phyloP scores from a whole-genome alignment of 2,329 filamentous ascomycete genomes.

The Ophidiomyces ophidiicola region DNA sequence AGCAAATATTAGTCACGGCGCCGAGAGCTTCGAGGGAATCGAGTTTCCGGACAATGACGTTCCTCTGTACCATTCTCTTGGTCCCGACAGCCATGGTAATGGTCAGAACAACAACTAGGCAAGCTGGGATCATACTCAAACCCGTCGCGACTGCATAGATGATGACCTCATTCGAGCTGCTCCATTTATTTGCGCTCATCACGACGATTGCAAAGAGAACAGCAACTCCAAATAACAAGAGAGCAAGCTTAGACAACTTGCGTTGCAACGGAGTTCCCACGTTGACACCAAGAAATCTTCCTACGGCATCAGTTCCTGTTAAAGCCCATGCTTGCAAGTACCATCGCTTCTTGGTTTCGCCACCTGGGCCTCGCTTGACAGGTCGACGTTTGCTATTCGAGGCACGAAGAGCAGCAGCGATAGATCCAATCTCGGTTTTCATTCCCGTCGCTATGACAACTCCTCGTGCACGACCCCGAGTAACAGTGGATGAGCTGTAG shows the following conservation, averaged over 20 bases:
- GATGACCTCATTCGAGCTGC: constrained; percentile 46
- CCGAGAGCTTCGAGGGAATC: constrained; percentile 49
- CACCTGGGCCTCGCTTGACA: constrained; percentile 41
- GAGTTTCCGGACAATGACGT: constrained; percentile 48
- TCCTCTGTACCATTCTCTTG: constrained; percentile 44
- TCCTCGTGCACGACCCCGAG: constrained; percentile 48
- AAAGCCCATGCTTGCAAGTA: constrained; percentile 41
- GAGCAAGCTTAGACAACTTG: constrained; percentile 55
- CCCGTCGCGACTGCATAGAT: constrained; percentile 52
- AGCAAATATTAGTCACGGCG: constrained; percentile 48
- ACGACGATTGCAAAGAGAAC: constrained; percentile 59
- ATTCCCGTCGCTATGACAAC: constrained; percentile 50
- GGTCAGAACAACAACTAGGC: constrained; percentile 53
- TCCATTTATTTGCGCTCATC: constrained; percentile 50
- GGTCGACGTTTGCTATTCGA: constrained; percentile 42
- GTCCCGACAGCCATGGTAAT: constrained; percentile 55
- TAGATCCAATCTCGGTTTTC: constrained; percentile 52
- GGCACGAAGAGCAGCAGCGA: constrained; percentile 51
- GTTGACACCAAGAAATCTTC: constrained; percentile 54
- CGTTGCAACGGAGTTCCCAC: constrained; percentile 58
- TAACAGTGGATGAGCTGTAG: constrained; percentile 51
- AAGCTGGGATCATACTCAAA: constrained; percentile 51
- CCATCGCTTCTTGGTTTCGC: constrained; percentile 42
- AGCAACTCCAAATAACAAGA: constrained; percentile 54
- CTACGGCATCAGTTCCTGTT: constrained; percentile 47